These are phyloP conservation scores for Daedaleopsis nitida DNA, from an alignment of 768 basidiomycete genomes.

Conservation along the genomic window DNA sequence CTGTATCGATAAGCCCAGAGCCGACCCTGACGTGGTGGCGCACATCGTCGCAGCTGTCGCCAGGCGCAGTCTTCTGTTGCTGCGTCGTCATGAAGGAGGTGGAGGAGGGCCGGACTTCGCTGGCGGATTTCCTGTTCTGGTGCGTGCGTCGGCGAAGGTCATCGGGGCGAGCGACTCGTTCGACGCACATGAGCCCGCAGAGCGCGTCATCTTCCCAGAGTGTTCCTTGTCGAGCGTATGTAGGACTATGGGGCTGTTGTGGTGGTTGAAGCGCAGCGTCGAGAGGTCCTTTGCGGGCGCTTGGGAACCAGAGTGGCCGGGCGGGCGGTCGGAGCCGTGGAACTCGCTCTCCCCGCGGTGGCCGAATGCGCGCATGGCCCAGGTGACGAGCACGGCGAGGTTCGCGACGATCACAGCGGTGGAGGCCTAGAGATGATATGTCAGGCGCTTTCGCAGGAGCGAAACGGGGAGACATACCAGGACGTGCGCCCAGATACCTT, in stretches of 20 bases:
- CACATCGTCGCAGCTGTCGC: background rate
- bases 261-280: slow-evolving; percentile 17
- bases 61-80: background rate
- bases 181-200: background rate
- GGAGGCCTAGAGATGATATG: slow-evolving; percentile 5
- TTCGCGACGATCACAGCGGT: slow-evolving; percentile 19
- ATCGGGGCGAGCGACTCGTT: slow-evolving; percentile 2
- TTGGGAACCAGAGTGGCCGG: background rate
- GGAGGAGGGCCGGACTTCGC: background rate
- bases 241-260: slow-evolving; percentile 9
- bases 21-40: background rate
- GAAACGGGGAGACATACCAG: slow-evolving; percentile 3
- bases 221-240: background rate
- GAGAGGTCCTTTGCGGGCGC: slow-evolving; percentile 4
- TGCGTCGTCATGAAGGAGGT: background rate
- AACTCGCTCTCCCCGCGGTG: slow-evolving; percentile 14
- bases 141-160: background rate
- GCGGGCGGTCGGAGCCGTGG: background rate
- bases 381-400: slow-evolving; percentile 22
- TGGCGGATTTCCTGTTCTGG: background rate
- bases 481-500: slow-evolving; percentile 19
- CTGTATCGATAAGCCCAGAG: no score
- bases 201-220: background rate
- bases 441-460: no score
- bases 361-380: slow-evolving; percentile 17